These are phyloP conservation scores for Penicillium sp. DNA, from an alignment of 2,329 filamentous ascomycete species.

Conservation along the genomic window DNA sequence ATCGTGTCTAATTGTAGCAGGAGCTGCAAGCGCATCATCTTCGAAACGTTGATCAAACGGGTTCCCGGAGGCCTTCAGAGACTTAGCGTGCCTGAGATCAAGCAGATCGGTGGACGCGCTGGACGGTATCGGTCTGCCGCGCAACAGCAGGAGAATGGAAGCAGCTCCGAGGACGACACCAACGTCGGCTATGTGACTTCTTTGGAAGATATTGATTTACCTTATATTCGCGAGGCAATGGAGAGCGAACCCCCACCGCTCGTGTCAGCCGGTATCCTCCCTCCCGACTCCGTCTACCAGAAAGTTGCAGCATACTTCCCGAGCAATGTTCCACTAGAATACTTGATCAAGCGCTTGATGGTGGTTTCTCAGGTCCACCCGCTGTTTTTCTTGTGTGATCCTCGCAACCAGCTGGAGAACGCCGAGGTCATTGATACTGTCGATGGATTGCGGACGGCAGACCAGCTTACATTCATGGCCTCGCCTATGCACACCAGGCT, in stretches of 20 bases:
- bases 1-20: conserved; percentile 29
- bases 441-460: conserved; percentile 56
- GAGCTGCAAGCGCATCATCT: conserved; percentile 77
- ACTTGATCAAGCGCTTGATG: conserved; percentile 66
- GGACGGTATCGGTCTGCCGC: conserved; percentile 76
- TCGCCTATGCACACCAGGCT: conserved; percentile 51
- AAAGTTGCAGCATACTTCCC: conserved; percentile 76
- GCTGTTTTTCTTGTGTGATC: conserved; percentile 61
- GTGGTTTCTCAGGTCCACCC: conserved; percentile 57
- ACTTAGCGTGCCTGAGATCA: conserved; percentile 68
- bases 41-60: conserved; percentile 68
- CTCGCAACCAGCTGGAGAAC: conserved; percentile 56
- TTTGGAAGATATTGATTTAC: conserved; percentile 64
- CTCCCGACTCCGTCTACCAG: conserved; percentile 62
- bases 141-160: too few relatives aligned
- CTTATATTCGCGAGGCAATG: conserved; percentile 56
- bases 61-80: conserved; percentile 51
- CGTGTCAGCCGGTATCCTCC: conserved; percentile 61
- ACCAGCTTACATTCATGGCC: conserved; percentile 66
- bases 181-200: too few relatives aligned
- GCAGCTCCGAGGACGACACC: too few relatives aligned
- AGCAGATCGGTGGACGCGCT: conserved; percentile 92
- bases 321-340: conserved; percentile 68
- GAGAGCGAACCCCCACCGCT: conserved; percentile 56
- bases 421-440: conserved; percentile 68